Evolutionary conservation across 108 stramenopile species (phyloP).

Genomic region (Cyclotella kingstonii): DNA sequence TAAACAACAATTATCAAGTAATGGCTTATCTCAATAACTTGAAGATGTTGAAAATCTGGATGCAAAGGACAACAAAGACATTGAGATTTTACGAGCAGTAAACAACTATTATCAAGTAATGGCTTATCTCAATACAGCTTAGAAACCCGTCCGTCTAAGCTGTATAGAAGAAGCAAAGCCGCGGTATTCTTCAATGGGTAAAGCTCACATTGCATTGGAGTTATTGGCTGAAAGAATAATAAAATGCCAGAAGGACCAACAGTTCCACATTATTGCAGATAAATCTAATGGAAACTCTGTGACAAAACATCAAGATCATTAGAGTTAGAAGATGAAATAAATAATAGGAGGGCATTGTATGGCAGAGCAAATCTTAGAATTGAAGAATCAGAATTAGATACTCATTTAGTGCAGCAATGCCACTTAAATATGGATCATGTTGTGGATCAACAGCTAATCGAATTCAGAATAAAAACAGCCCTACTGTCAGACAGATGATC

Average conservation of each 20-base stretch:
- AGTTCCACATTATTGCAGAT: not conserved
- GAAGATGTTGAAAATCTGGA: too few relatives aligned
- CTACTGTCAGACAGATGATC: not conserved
- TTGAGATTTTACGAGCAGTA: too few relatives aligned
- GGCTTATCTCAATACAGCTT: not conserved
- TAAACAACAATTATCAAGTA: too few relatives aligned
- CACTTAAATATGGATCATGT: too few relatives aligned
- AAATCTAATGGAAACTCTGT: not conserved
- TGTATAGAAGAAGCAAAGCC: not conserved
- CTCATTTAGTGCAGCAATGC: too few relatives aligned
- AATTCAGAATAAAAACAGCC: not conserved
- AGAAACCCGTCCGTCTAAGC: not conserved
- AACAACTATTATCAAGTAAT: not conserved
- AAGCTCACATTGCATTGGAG: not conserved
- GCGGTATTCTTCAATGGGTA: not conserved
- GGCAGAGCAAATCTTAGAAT: too few relatives aligned
- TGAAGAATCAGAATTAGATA: too few relatives aligned
- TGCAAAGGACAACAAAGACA: too few relatives aligned
- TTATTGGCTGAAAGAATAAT: not conserved
- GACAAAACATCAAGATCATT: too few relatives aligned
- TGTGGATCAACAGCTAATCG: not conserved
- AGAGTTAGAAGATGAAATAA: too few relatives aligned
- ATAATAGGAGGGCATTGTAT: too few relatives aligned
- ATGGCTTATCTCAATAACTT: too few relatives aligned
- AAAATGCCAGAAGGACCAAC: not conserved